Base-by-base conservation (phyloP, 352 stramenopile genomes). In the Phytophthora melonis region DNA sequence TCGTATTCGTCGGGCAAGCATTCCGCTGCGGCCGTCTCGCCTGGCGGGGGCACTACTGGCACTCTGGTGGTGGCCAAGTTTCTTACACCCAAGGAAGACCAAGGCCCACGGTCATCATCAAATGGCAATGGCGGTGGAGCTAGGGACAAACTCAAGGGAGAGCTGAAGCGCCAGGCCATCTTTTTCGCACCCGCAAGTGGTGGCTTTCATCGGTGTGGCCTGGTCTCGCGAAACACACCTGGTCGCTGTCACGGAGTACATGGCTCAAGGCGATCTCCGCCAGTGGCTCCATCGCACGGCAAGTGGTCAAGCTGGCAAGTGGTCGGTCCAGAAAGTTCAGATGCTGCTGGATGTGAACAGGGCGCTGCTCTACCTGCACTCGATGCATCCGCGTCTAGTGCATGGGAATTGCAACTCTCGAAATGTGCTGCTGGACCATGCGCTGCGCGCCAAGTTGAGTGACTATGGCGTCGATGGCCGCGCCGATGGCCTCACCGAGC, bases 241-340 rank as follows among this genome's bases (percentile, higher is more conserved):
- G n/a, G 72, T 89, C 3, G 84, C 82, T 21, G 70, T 95, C 30
- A 93, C 84, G 9, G 85, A 93, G 78, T 93, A 92, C 72, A 89
- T 93, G 86, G 62, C 80, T 23, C 73, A 84, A 67, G 86, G 88
- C 10, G 84, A 94, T 55, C 71, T 94, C 27, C 83, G 87, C 1
- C 84, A 89, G n/a, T 89, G 83, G 77, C 82, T 94, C 58, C 86
- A 90, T 62, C 82, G 80, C 52, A 88, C 73, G 30, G 64, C 76
- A 6, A 55, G 47, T 21, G 77, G 75, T 10, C 72, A 87, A 39
- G 70, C 72, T 18, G 83, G 85, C 25, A 78, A 75, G n/a, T 93
- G 83, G 85, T 78, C 78, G 1, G 68, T 84, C 2, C 55, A 49
- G 9, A 93, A 93, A 74, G 34, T 91, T 36, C 79, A 91, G 58